Percentiles rank a stretch among this genome's conserved stretches.
Evolutionary conservation across 2,329 filamentous ascomycete species (phyloP).

Genomic region (Aspergillus uvarum): DNA sequence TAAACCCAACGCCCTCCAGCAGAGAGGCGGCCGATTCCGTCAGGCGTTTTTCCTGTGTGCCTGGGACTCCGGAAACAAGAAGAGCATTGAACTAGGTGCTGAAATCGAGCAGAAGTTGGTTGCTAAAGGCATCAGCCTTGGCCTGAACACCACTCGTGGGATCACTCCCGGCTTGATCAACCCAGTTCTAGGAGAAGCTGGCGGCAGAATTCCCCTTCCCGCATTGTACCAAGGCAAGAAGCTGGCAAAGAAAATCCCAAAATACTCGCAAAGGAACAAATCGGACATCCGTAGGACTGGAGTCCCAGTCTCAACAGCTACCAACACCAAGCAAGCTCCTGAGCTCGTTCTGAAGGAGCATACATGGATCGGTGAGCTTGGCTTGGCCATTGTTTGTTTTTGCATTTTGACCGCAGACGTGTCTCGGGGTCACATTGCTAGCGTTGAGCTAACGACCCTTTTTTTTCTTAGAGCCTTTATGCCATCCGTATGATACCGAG

Average conservation of each 20-base stretch:
- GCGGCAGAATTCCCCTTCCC: constrained; percentile 21
- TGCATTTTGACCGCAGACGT: not conserved
- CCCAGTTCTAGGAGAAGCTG: constrained; percentile 19
- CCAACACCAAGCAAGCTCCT: not conserved
- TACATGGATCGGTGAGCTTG: not conserved
- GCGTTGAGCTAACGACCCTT: not conserved
- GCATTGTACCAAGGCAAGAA: not conserved
- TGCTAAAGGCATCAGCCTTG: constrained; percentile 8
- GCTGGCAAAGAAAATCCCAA: not conserved
- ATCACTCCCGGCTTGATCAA: constrained; percentile 25
- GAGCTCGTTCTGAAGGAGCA: not conserved
- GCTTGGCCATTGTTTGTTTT: not conserved
- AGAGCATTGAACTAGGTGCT: constrained; percentile 16
- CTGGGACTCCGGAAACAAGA: constrained; percentile 28
- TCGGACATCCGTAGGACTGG: too few relatives aligned
- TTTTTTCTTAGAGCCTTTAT: not conserved
- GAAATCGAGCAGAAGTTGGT: constrained; percentile 11
- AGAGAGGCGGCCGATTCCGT: constrained; percentile 28
- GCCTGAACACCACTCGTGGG: constrained; percentile 22
- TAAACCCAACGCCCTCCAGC: constrained; percentile 29
- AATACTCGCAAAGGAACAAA: not conserved
- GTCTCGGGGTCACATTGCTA: not conserved
- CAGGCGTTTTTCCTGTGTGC: constrained; percentile 26
- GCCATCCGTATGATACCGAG: not conserved
- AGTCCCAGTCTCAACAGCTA: not conserved